phyloP scores from a whole-genome alignment of 148 eudicot genomes.

The Agrostemma githago region DNA sequence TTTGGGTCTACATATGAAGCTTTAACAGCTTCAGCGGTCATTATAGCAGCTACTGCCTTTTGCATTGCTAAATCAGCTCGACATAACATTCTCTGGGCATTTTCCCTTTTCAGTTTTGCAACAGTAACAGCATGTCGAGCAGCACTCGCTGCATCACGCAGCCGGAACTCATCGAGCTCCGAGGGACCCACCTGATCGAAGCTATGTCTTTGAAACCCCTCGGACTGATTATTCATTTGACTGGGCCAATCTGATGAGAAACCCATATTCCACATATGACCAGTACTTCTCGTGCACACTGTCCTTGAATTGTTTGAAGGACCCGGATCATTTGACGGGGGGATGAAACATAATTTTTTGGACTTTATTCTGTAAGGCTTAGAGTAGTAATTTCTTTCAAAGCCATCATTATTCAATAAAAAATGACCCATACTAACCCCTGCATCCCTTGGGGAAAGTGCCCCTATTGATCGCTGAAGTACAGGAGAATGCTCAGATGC shows the following conservation, averaged over 20 bases:
- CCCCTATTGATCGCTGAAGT: constrained; percentile 47
- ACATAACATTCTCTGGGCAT: constrained; percentile 69
- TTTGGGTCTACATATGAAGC: constrained; percentile 33
- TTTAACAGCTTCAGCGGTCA: constrained; percentile 82
- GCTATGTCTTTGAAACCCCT: constrained; percentile 35
- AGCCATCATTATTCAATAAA: constrained; percentile 43
- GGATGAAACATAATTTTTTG: constrained; percentile 39
- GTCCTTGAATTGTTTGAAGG: constrained; percentile 41
- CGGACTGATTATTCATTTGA: constrained; percentile 41
- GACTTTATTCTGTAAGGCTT: constrained; percentile 53
- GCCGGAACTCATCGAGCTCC: constrained; percentile 71
- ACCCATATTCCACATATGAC: constrained; percentile 31
- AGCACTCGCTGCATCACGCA: constrained; percentile 79
- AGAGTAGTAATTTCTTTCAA: constrained; percentile 52
- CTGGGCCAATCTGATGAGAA: constrained; percentile 41
- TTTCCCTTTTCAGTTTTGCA: constrained; percentile 79
- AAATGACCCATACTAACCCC: constrained; percentile 40
- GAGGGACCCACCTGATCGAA: constrained; percentile 51
- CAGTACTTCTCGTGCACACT: constrained; percentile 40
- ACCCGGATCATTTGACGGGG: constrained; percentile 34
- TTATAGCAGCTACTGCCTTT: constrained; percentile 78
- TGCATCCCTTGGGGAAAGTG: constrained; percentile 54
- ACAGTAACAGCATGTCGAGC: constrained; percentile 66
- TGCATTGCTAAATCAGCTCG: constrained; percentile 84
- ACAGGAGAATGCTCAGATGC: constrained; percentile 63